Evolutionary conservation across 2,329 filamentous ascomycete genomes (phyloP).

Genomic region (Aspergillus vadensis): DNA sequence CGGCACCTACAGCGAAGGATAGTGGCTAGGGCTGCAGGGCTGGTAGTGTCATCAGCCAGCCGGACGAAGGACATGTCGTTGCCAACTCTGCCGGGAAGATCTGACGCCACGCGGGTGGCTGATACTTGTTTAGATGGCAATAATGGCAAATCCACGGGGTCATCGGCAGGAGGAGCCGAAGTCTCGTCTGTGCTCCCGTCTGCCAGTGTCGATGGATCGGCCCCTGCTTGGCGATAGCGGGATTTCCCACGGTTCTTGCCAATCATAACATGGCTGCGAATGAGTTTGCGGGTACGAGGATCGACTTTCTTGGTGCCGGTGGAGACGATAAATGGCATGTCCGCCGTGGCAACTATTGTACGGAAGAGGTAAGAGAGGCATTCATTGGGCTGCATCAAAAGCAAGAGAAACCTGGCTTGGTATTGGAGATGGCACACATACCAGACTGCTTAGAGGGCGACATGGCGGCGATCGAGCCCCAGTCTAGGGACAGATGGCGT

Average conservation of each 20-base stretch:
- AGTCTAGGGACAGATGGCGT: background rate
- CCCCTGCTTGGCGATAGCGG: constrained; percentile 5
- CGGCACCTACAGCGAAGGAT: background rate
- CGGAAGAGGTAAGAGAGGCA: background rate
- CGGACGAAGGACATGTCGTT: background rate
- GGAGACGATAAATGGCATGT: constrained; percentile 7
- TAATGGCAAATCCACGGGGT: no score
- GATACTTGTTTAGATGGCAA: constrained; percentile 17
- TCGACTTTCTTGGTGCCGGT: constrained; percentile 26
- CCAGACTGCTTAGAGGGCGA: background rate
- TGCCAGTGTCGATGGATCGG: background rate
- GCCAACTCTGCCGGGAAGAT: background rate
- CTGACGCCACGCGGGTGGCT: background rate
- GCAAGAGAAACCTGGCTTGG: no score
- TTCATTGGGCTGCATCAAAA: background rate
- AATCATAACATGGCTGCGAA: constrained; percentile 48
- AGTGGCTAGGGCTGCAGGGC: background rate
- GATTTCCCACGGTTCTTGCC: constrained; percentile 44
- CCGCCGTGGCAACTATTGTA: background rate
- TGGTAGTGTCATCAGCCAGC: background rate
- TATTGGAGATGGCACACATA: background rate
- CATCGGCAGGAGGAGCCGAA: background rate
- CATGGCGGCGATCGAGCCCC: background rate
- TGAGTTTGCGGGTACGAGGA: constrained; percentile 37
- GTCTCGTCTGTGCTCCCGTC: background rate